Percentiles rank a stretch among this genome's conserved stretches.
These are phyloP conservation scores for Trichosanthes truncata DNA, from an alignment of 306 rosid genomes.

Conservation along the genomic window DNA sequence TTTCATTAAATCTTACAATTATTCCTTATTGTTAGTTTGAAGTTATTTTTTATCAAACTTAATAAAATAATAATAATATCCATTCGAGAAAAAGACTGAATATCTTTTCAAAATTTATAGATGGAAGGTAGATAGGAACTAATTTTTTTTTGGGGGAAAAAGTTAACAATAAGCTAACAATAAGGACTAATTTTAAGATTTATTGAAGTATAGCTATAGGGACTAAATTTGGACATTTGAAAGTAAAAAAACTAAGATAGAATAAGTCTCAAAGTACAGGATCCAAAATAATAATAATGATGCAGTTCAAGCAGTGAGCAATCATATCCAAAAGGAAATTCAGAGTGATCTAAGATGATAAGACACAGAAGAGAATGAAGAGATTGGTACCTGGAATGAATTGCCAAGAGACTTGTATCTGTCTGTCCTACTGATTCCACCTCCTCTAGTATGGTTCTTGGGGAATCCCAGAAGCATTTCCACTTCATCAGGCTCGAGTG, in stretches of 20 bases:
- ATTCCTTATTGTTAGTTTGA: background rate
- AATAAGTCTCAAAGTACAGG: too few species aligned
- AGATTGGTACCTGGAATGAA: conserved; percentile 69
- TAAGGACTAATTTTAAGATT: background rate
- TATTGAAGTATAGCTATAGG: too few species aligned
- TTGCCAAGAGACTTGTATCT: conserved; percentile 90
- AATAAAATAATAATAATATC: too few species aligned
- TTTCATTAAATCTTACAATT: too few species aligned
- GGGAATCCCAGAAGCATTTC: conserved; percentile 87
- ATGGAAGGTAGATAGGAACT: too few species aligned
- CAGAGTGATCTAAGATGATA: background rate
- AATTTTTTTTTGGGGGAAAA: background rate
- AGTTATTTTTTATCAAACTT: background rate
- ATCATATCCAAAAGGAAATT: background rate
- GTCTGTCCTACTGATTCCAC: conserved; percentile 93
- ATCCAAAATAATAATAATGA: background rate
- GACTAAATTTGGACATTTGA: background rate
- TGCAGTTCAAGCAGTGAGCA: background rate
- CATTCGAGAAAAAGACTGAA: too few species aligned
- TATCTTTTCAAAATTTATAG: too few species aligned
- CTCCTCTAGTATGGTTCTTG: conserved; percentile 91
- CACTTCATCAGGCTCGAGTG: conserved; percentile 85
- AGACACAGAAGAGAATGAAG: background rate
- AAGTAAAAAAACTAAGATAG: background rate
- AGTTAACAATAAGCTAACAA: background rate